Conservation (phyloP, 805 yeast genomes). For the Wickerhamomyces sydowiorum region DNA sequence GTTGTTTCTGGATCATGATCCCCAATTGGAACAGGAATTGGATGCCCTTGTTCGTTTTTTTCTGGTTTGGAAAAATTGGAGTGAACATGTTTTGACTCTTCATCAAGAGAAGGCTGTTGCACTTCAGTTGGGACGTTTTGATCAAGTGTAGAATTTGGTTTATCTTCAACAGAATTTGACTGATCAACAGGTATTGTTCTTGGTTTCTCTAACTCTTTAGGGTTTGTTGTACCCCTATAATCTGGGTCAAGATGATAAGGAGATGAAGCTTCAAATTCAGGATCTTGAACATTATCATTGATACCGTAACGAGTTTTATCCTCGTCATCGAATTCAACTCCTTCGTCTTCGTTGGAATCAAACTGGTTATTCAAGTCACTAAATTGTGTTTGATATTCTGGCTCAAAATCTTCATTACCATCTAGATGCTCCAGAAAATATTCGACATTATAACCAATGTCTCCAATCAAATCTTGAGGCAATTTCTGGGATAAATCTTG, state of each 20-base stretch:
- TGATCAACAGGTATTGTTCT: background rate
- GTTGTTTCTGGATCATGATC: constrained; percentile 7
- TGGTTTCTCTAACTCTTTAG: background rate
- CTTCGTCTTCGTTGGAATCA: too few relatives aligned
- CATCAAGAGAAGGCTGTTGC: background rate
- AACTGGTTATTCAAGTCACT: background rate
- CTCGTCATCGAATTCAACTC: background rate
- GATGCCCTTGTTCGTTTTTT: background rate
- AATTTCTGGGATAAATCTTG: too few relatives aligned
- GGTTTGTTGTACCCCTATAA: constrained; percentile 1
- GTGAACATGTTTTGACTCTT: background rate
- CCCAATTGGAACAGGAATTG: constrained; percentile 5
- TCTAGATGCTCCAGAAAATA: constrained; percentile 6
- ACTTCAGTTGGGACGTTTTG: constrained; percentile 4
- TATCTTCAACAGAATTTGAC: background rate
- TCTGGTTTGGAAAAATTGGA: constrained; percentile 1
- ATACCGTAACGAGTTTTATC: background rate
- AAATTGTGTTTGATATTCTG: background rate
- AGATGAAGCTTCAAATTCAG: constrained; percentile 1
- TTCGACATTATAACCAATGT: constrained; percentile 7
- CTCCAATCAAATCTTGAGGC: too few relatives aligned
- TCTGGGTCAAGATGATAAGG: constrained; percentile 10
- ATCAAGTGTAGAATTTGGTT: background rate
- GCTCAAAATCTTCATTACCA: background rate
- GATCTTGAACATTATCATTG: background rate